Base-by-base conservation (phyloP, 257 asterid species). In the Solanum neorickii region DNA sequence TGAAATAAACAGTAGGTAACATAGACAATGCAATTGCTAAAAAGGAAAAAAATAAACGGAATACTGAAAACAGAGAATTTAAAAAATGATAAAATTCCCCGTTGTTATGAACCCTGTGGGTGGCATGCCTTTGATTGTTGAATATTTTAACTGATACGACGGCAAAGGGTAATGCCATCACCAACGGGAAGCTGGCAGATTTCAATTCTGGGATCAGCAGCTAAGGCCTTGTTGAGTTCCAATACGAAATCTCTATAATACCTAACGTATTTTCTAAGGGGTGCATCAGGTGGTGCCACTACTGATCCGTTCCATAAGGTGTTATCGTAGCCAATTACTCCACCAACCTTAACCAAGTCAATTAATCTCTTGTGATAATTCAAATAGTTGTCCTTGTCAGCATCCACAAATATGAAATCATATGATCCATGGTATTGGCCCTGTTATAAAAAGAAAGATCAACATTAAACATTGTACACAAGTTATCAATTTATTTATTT, bases 361-460 rank as follows among this genome's bases (percentile, higher is more conserved):
- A 94, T 8, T 14, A 94, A 89, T 41, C 89, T 44, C 72, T 93
- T 93, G 78, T 94, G 97, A 88, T 94, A 94, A 73, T 92, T 90
- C 11, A 92, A 82, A 87, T 94, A 94, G 83, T 93, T 94, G 29
- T 91, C 93, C 49, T 94, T 94, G 42, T 94, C 97, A 0, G 97
- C 97, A n/a, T 94, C 97, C 46, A 94, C 95, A 35, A 94, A 94
- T 37, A 93, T 95, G 76, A 93, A 94, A 27, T 94, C 95, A 27
- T 92, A 94, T 7, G 92, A 88, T 66, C 93, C 97, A 86, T 85
- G 93, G 10, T 86, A 86, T 73, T 93, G 92, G 29, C 94, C 96
- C 95, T 94, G 47, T 80, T 80, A 27, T 12, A 8, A 44, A 44
- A 31, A 12, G 5, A 46, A 29, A 46, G 44, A 77, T 3, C 66